Evolutionary conservation across 345 rosid genomes (phyloP), one percentile per base, ranked within the genome.

Genomic region (Gossypium stocksii): DNA sequence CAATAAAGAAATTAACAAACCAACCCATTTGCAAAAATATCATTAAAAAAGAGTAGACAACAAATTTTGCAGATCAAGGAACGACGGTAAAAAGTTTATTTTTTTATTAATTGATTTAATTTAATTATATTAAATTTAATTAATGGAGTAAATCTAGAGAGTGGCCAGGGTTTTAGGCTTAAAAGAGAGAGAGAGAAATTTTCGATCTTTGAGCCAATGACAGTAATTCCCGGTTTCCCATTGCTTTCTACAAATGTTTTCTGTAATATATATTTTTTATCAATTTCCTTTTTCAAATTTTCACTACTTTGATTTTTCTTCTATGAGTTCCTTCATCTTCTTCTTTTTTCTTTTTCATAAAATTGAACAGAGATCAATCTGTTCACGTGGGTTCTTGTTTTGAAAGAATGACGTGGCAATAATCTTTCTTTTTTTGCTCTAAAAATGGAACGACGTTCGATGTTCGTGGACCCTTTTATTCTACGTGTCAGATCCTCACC

Each of bases 191-290:
- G 75, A 83, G 76, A 80, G 75, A 69, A 43, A 49, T 8, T 25
- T 68, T 70, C 77, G 66, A 44, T 69, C 69, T 80, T 82, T 82
- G 85, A 79, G 69, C 22, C 74, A 84, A 79, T 77, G 77, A 66
- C 93, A 86, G 84, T 74, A 66, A 79, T 80, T 85, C 78, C 81
- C 85, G 84, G 83, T 75, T 77, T 76, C 74, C 82, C 83, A 62
- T 76, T 63, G 76, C 81, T 76, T 64, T 64, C 69, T 49, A 6
- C 56, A 69, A 25, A 68, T 68, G 49, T 48, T 20, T 5, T 14
- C 23, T 19, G 0, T 23, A 58, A 10, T 19, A 20, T n/a, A 19
- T 19, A 2, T n/a, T 4, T 11, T 58, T 22, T 11, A 9, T 58
- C 25, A 7, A 56, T 56, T 58, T 58, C 34, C 6, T 11, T 22